Conservation (phyloP, 805 yeast genomes). For the Myxozyma kluyveri region DNA sequence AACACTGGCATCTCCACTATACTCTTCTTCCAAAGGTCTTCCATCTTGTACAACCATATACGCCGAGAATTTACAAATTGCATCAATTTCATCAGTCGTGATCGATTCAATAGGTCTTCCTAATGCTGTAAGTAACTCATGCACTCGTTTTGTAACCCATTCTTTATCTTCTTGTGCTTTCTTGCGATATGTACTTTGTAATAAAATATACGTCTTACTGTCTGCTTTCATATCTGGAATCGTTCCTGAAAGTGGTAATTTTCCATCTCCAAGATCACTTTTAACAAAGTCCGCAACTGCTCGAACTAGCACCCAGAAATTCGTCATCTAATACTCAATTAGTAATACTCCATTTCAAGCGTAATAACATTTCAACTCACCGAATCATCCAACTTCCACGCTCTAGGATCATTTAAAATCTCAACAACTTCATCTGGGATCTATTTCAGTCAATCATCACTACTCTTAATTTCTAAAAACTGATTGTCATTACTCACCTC, state of each 20-base stretch:
- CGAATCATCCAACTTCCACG: constrained; percentile 9
- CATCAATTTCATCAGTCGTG: constrained; percentile 41
- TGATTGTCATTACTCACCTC: not conserved
- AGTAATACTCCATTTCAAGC: not conserved
- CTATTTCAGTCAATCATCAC: constrained; percentile 4
- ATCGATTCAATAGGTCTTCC: constrained; percentile 39
- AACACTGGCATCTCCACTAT: constrained; percentile 7
- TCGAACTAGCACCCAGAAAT: constrained; percentile 62
- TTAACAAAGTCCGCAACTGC: constrained; percentile 55
- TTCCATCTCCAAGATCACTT: constrained; percentile 33
- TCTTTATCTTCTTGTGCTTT: constrained; percentile 54
- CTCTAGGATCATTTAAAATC: constrained; percentile 23
- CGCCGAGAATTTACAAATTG: constrained; percentile 63
- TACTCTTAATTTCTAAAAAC: not conserved
- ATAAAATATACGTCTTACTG: constrained; percentile 55
- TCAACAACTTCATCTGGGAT: constrained; percentile 23
- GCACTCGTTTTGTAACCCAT: constrained; percentile 42
- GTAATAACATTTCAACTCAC: constrained; percentile 2
- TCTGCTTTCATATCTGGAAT: constrained; percentile 89
- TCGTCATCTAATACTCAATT: constrained; percentile 16
- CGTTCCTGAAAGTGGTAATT: constrained; percentile 68
- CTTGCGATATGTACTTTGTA: constrained; percentile 57
- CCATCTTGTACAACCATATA: constrained; percentile 53
- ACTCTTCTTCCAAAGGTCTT: constrained; percentile 28
- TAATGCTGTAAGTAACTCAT: constrained; percentile 33